Base-by-base conservation (phyloP, 768 basidiomycete genomes). In the Suillus clintonianus region DNA sequence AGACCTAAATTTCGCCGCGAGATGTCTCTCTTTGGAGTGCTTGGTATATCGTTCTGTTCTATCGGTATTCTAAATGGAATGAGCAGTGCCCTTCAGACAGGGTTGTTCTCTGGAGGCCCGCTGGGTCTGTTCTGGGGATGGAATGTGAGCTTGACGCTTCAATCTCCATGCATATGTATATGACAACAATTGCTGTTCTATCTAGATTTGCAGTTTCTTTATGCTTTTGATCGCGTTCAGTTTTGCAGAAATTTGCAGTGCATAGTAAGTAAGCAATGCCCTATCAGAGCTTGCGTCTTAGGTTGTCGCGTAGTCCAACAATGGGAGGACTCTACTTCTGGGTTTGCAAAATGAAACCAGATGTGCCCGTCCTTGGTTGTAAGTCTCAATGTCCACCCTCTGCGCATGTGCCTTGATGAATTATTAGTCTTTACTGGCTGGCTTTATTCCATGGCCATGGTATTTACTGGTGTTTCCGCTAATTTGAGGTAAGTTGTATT, bases 281-380 rank as follows among this genome's bases (percentile, higher is more conserved):
- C 3, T 17, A 24, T 51, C 30, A 13, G 24, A 27, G 45, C 17
- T 22, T 13, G 14, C 10, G 24, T 15, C 55, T 65, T 64, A 48
- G n/a, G 24, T 59, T 22, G 19, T 62, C 59, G 13, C 3, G n/a
- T 56, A 83, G 82, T 61, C 84, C 85, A 0, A 84, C 85, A 4
- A 81, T 86, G 78, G 85, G 85, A 27, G 86, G 85, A 7, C 73
- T 86, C 56, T 87, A 87, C 70, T 87, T 86, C 69, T 86, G 85
- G 86, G 85, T 86, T 13, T 86, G 84, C 74, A 83, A 80, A 68
- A 83, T 86, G 83, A 85, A 85, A 67, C 83, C 85, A 0, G 78
- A 85, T 54, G 64, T 76, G 15, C 85, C 85, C 2, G 73, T 85
- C 19, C 76, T 86, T 5, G 86, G 85, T 22, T 87, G 83, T 83